Evolutionary conservation across 2,329 filamentous ascomycete genomes (phyloP).

Genomic region (Paecilomyces dactylethromorphus): DNA sequence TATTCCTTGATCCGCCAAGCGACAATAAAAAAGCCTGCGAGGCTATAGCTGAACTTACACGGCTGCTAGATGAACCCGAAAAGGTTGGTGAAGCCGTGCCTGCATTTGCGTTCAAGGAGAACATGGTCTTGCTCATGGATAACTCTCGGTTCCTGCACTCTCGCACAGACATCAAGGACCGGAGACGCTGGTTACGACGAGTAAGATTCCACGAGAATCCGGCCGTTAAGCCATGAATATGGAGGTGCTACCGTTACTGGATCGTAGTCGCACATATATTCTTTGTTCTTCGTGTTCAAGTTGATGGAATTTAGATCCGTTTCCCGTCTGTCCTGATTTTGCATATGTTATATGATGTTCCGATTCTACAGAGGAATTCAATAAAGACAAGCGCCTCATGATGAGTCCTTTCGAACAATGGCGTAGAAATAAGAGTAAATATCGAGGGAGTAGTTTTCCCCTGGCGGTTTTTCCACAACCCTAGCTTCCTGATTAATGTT

Average conservation of each 20-base stretch:
- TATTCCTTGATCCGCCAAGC: constrained; percentile 4
- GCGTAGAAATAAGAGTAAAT: neutral
- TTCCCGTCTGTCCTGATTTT: neutral
- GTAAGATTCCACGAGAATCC: constrained; percentile 2
- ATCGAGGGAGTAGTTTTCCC: too few relatives aligned
- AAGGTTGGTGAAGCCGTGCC: constrained; percentile 2
- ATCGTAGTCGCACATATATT: neutral
- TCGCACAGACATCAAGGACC: constrained; percentile 8
- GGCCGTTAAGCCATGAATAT: neutral
- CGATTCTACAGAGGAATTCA: neutral
- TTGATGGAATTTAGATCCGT: neutral
- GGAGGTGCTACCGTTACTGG: neutral
- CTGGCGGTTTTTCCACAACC: too few relatives aligned
- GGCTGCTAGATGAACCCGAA: constrained; percentile 1
- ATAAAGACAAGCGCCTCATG: neutral
- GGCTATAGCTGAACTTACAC: constrained; percentile 2
- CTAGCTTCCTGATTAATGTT: too few relatives aligned
- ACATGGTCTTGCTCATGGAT: constrained; percentile 7
- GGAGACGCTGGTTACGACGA: constrained; percentile 4
- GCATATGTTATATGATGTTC: neutral
- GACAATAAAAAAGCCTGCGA: neutral
- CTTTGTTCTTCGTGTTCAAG: neutral
- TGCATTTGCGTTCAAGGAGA: constrained; percentile 5
- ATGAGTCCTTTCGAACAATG: neutral
- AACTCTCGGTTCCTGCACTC: constrained; percentile 7